Base-by-base conservation (phyloP, 441 rosid species). In the Aleurites moluccanus region DNA sequence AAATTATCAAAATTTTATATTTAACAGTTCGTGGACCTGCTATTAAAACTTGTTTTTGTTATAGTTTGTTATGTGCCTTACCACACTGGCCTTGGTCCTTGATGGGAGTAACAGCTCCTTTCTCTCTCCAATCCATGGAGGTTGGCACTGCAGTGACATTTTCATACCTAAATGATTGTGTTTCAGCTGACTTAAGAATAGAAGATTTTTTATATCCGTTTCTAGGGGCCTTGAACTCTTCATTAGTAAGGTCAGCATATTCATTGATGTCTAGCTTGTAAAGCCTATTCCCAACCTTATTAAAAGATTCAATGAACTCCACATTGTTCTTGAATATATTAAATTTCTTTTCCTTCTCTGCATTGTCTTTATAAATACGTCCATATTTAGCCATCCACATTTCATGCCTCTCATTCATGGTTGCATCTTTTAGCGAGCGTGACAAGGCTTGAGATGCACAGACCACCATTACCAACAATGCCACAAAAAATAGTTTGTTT, bases 281-380 rank as follows among this genome's bases (percentile, higher is more conserved):
- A 70, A 35, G 52, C 64, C 10, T 70, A 20, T 50, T 64, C 27
- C 83, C 84, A 77, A 64, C 75, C 78, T 84, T 82, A 87, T 88
- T 91, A 13, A 86, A 85, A 23, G 66, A 75, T 73, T 87, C 91
- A 33, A 92, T 89, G 76, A 88, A 91, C 76, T 85, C 73, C 55
- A 85, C 92, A 79, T 91, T 92, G 55, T 85, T 83, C 79, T 86
- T 88, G 78, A 91, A 92, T 69, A 85, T 88, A 49, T 86, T 86
- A 81, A 88, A 83, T 8, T 93, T 84, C 67, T 75, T 83, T 44
- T 64, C 76, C 74, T 83, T 84, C 79, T 87, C 90, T 1, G 28
- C 62, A 5, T 63, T 44, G 45, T 80, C 77, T 16, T 40, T 33
- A 40, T 90, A 88, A 13, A 44, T 70, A 15, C 77, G 78, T 25